Evolutionary conservation across 306 rosid genomes (phyloP).

Genomic region (Dicorynia guianensis): DNA sequence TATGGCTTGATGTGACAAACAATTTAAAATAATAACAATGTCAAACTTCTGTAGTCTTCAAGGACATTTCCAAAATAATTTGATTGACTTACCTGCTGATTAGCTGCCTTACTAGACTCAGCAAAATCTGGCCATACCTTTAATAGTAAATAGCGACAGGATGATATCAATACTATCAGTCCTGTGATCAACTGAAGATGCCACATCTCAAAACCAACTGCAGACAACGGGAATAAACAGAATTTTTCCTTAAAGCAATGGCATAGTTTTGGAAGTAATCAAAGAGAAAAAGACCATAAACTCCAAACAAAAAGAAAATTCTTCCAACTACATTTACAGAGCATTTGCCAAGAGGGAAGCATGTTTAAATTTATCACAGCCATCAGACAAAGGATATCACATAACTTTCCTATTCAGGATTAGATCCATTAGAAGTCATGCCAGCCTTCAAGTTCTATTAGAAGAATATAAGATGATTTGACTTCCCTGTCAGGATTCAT

Average conservation of each 20-base stretch:
- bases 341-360: conserved; percentile 27
- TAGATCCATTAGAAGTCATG: conserved; percentile 17
- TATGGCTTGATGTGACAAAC: conserved; percentile 20
- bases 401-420: conserved; percentile 18
- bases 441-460: conserved; percentile 31
- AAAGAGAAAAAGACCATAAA: conserved; percentile 10
- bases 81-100: conserved; percentile 71
- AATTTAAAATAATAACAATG: not conserved
- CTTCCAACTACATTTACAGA: not conserved
- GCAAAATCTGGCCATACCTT: conserved; percentile 88
- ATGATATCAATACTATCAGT: conserved; percentile 73
- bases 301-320: not conserved
- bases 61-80: conserved; percentile 27
- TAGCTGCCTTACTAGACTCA: conserved; percentile 90
- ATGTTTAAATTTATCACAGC: not conserved
- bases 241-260: conserved; percentile 24
- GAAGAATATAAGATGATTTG: conserved; percentile 25
- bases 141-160: conserved; percentile 71
- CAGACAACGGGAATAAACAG: conserved; percentile 31
- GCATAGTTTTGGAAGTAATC: conserved; percentile 3
- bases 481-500: conserved; percentile 4
- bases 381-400: conserved; percentile 1
- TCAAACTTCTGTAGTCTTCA: conserved; percentile 23
- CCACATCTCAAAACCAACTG: conserved; percentile 92
- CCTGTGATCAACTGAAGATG: conserved; percentile 91